Conservation (phyloP, 345 rosid species). For the Hevea brasiliensis region DNA sequence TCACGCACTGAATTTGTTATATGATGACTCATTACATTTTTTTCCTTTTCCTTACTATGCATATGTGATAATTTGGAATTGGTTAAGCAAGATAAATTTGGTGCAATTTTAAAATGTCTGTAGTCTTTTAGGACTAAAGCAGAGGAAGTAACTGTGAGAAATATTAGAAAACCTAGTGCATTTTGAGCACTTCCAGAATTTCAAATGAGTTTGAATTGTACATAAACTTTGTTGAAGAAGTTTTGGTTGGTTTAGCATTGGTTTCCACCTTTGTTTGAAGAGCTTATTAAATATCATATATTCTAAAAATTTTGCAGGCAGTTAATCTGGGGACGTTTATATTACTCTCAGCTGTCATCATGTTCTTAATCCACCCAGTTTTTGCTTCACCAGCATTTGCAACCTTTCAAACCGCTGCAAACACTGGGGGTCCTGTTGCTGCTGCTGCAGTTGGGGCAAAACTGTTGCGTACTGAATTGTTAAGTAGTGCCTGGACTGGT, state of each 20-base stretch:
- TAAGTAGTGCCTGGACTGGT: slow-evolving; percentile 93
- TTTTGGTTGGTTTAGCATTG: not conserved
- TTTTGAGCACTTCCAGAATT: not conserved
- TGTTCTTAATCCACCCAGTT: slow-evolving; percentile 59
- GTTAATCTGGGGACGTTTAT: slow-evolving; percentile 45
- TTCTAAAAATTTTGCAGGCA: slow-evolving; percentile 39
- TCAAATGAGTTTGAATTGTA: not conserved
- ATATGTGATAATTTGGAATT: not conserved
- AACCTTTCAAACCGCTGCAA: slow-evolving; percentile 64
- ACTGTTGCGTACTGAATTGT: slow-evolving; percentile 52
- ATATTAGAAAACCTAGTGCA: not conserved
- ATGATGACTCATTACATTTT: not conserved
- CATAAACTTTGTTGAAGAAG: not conserved
- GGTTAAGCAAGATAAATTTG: not conserved
- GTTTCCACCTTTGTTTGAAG: not conserved
- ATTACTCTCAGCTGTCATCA: slow-evolving; percentile 53
- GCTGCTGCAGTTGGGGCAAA: slow-evolving; percentile 46
- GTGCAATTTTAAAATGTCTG: not conserved
- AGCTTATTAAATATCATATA: not conserved
- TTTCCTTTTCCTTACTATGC: not conserved
- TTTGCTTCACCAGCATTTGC: slow-evolving; percentile 87
- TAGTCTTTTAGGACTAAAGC: not conserved
- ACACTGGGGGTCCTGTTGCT: slow-evolving; percentile 50
- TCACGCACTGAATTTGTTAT: not conserved
- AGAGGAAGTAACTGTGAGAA: not conserved